phyloP scores from a whole-genome alignment of 148 eudicot species.

The Vaccinium darrowii region DNA sequence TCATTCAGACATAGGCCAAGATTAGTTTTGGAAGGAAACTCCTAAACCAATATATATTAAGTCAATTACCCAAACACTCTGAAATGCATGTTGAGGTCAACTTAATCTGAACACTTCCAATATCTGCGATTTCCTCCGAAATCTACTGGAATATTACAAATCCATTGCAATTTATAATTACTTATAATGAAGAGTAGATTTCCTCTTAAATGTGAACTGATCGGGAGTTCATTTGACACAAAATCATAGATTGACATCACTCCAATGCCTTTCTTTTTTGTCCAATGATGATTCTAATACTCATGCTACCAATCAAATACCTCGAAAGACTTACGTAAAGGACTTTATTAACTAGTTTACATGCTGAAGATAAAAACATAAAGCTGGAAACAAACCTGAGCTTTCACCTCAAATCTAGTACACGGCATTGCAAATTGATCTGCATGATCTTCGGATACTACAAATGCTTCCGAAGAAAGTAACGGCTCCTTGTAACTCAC shows the following conservation, averaged over 20 bases:
- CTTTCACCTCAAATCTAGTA: slow-evolving; percentile 24
- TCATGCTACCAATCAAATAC: background rate
- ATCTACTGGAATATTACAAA: background rate
- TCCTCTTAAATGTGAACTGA: background rate
- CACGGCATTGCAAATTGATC: slow-evolving; percentile 20
- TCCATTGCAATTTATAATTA: background rate
- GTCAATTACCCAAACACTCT: background rate
- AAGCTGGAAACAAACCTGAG: slow-evolving; percentile 31
- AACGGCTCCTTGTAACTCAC: slow-evolving; percentile 34
- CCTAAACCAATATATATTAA: background rate
- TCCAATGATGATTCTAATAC: background rate
- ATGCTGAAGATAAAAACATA: background rate
- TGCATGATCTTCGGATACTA: slow-evolving; percentile 20
- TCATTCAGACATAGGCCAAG: background rate
- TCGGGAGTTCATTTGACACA: background rate
- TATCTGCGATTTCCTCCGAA: background rate
- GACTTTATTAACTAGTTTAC: background rate
- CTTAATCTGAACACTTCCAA: background rate
- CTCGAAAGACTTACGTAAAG: background rate
- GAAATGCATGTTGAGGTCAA: background rate
- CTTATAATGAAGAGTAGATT: background rate
- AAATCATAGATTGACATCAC: background rate
- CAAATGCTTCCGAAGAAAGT: slow-evolving; percentile 22
- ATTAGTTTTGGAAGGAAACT: background rate
- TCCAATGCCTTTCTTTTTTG: background rate